Evolutionary conservation across 768 basidiomycete species (phyloP), one percentile per base, ranked within the genome.

Genomic region (Cystoderma amianthinum): DNA sequence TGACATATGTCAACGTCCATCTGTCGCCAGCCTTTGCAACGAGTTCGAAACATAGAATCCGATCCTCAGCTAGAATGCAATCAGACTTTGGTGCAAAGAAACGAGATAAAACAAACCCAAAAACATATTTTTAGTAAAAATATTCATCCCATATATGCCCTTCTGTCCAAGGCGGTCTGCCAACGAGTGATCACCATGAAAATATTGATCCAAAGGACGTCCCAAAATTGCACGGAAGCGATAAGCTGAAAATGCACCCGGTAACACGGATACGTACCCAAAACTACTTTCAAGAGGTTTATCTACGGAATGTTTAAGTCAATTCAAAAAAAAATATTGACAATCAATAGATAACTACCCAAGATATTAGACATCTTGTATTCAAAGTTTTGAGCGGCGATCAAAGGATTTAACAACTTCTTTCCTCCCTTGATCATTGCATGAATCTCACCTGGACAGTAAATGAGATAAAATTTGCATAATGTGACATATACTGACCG

Each of bases 311-410:
- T 21, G 16, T 2, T 36, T 24, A 25, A 9, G 34, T 15, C 15
- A 30, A 3, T 15, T 12, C n/a, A 10, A 15, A 34, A 24, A 43
- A 13, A 9, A 34, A 38, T 5, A 15, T n/a, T 33, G 19, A 20
- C 10, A 13, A 16, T 6, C 7, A 36, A 16, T 38, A 10, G 9
- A 20, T 22, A 42, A 68, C 41, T 50, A 80, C 83, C 86, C 20
- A 97, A 70, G 55, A 98, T 96, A 63, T 97, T 96, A 34, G 90
- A 93, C 89, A 97, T 95, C 67, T 92, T 96, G 68, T 96, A 96
- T 65, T 94, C 92, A 52, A 94, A 94, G 64, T 97, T 96, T 60
- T 97, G 94, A 12, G 94, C 92, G 5, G 94, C 94, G 21, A 97
- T 76, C 37, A 93, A 67, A 15, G 91, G 94, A 55, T 97, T 97